Evolutionary conservation across 2,329 filamentous ascomycete species (phyloP), one percentile per base, ranked within the genome.

Genomic region (Nothopassalora personata): DNA sequence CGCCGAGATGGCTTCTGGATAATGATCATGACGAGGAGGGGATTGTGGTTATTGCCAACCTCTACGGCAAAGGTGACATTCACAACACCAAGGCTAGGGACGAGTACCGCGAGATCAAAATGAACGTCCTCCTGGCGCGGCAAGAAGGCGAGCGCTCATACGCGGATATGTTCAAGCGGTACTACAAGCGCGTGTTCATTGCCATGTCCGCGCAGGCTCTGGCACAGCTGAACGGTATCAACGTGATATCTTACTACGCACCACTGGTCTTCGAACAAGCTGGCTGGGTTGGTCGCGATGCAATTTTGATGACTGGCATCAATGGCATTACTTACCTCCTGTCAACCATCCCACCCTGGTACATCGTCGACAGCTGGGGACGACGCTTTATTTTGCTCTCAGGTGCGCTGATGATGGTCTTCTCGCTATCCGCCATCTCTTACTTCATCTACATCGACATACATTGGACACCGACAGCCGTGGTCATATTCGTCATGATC

Each of bases 161-260:
- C 74, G 68, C 75, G 43, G 94, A 97, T 63, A 99, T 99, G 94
- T 99, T 97, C 81, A 87, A 83, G 70, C 86, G 90, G 63, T 97
- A 97, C 79, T 84, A 83, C 72, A 94, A 89, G 69, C 90, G 94
- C 55, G 93, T 97, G 65, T 91, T 97, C 71, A 97, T 97, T 73
- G 94, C 94, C 76, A 97, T 97, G 94, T 97, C 93, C 34, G 94
- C 94, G 4, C 94, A 97, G 75, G 91, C 87, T 5, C 84, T 99
- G 65, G 94, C 94, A 30, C 94, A 99, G 76, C 85, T 99, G 56
- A 97, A 97, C 77, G 94, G 94, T 65, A 99, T 99, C 79, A 99
- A 99, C 76, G 94, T 99, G 72, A 99, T 99, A 64, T 97, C 93
- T 1, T 99, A 97, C 80, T 99, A 99, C 72, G 94, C 94, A 0